Evolutionary conservation across 495 filamentous ascomycete genomes (phyloP), one percentile per base, ranked within the genome.

Genomic region (Penicillium herquei): DNA sequence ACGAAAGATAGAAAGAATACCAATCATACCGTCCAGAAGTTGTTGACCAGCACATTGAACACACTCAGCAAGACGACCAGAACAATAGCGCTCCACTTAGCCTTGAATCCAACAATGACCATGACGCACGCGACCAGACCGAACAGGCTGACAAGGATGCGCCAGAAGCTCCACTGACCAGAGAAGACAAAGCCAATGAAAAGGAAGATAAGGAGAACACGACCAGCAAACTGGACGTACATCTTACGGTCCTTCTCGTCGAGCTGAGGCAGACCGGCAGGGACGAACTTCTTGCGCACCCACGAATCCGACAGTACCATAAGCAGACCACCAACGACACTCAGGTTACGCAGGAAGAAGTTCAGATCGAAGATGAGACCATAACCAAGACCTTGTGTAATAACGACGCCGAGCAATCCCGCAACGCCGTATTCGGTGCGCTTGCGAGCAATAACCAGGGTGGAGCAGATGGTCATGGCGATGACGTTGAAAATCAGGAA

Each of bases 181-280:
- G 90, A 88, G 76, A 97, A 96, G 57, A 98, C 87, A 67, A 98
- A 98, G 26, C 94, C 94, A 55, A 96, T 66, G 69, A 98, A 98
- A 55, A 98, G 80, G 80, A 98, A 96, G 72, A 98, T 97, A 59
- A 98, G 78, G 42, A 98, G 81, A n/a, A 98, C 89, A 57, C 94
- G 85, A 21, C 94, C 94, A 50, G 94, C 94, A 49, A 98, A 86
- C 81, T 98, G 94, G 75, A 98, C 92, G 79, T 98, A 98, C 91
- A 97, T 97, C 82, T 98, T 98, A 70, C 91, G 88, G 71, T 98
- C 95, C 84, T 97, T 97, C 81, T 98, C 94, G 63, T 96, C 93
- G 18, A 98, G 81, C 75, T 89, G 84, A 49, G 94, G 94, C 54
- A 98, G 79, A 39, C 94, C 94, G 26, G 94, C 94, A 41, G 96